Evolutionary conservation across 371 early-diverging fungal species (phyloP), one percentile per base, ranked within the genome.

Genomic region (Sporodiniella umbellata): DNA sequence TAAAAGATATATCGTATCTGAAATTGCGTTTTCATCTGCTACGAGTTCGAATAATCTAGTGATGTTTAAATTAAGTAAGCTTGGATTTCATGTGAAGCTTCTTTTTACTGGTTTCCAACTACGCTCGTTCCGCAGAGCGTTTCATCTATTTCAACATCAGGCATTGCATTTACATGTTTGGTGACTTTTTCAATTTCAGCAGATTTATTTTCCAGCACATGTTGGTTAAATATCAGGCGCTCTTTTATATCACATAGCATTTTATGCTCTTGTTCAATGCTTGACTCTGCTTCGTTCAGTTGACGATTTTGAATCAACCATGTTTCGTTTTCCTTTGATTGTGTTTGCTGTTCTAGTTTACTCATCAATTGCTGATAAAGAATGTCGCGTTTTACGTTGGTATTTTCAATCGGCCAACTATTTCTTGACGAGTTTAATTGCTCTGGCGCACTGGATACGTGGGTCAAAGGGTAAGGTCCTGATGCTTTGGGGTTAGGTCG

Each of bases 1-100:
- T n/a, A n/a, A n/a, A n/a, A 82, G 76, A 60, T 94, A 94, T 42
- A 94, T 75, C n/a, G 90, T 83, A 51, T 96, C 96, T 51, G 94
- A 92, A 37, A 93, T 83, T 0, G 95, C 93, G 51, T 87, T 86
- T 38, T 93, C 93, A 50, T 94, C 94, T 12, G 90, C 93, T 8
- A 92, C 86, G 60, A 90, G 61, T 12, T 90, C 92, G 53, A 92
- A 83, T 35, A 94, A 68, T 51, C 90, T 8, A 30, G 19, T 47
- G 35, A 38, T 12, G 26, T 14, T 8, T 23, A 14, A 4, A 42
- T 26, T 31, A 4, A 31, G 25, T n/a, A 10, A 33, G 11, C n/a
- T 28, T 28, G 30, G 30, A 28, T 28, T 28, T 7, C 30, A 28
- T 28, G 10, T 28, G 10, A 28, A 28, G 10, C 24, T 10, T 8